These are phyloP conservation scores for Conringia planisiliqua DNA, from an alignment of 345 rosid species.

Conservation along the genomic window DNA sequence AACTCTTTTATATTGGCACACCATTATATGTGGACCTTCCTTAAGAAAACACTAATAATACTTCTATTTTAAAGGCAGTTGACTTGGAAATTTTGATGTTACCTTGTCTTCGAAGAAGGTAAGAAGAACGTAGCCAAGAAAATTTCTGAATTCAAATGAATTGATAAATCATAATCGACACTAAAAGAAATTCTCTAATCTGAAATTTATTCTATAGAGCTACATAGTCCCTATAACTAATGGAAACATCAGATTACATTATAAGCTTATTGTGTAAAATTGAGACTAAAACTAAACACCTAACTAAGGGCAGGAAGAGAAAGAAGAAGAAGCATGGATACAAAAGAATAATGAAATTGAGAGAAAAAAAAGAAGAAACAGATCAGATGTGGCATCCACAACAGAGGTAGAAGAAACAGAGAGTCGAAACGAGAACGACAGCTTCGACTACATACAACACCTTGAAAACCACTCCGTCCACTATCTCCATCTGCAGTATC, in stretches of 20 bases:
- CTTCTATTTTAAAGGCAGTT: not conserved
- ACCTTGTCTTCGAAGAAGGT: not conserved
- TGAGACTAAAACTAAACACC: not conserved
- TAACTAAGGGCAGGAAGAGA: not conserved
- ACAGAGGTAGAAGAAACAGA: slow-evolving; percentile 73
- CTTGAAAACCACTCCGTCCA: slow-evolving; percentile 52
- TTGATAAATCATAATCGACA: not conserved
- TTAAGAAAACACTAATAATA: not conserved
- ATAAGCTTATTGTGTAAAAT: not conserved
- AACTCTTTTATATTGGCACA: not conserved
- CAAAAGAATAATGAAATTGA: not conserved
- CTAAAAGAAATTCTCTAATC: not conserved
- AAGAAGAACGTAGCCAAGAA: not conserved
- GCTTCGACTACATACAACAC: slow-evolving; percentile 58
- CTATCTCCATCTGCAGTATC: slow-evolving; percentile 26
- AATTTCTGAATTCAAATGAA: not conserved
- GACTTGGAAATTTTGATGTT: slow-evolving; percentile 5
- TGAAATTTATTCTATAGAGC: not conserved
- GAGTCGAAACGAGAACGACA: slow-evolving; percentile 57
- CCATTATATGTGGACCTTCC: not conserved
- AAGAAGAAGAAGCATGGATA: not conserved
- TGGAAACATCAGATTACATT: not conserved
- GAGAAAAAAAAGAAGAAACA: not conserved
- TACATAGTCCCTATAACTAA: not conserved
- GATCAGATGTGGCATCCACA: slow-evolving; percentile 65